phyloP scores from a whole-genome alignment of 371 early-diverging fungal genomes.

The Parasitella parasitica region DNA sequence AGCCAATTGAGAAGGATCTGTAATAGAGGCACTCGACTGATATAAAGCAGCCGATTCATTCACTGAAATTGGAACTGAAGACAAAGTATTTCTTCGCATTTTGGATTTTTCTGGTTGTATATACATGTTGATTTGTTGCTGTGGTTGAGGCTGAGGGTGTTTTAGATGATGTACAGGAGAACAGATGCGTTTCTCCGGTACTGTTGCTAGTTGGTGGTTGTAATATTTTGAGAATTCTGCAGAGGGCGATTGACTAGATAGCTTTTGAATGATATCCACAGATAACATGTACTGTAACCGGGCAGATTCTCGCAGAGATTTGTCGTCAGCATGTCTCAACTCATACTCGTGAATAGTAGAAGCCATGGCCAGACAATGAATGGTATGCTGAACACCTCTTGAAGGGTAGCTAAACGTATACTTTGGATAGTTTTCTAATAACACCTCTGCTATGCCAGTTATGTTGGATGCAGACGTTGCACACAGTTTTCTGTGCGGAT shows the following conservation, averaged over 20 bases:
- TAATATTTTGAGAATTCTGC: constrained; percentile 21
- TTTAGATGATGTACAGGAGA: constrained; percentile 26
- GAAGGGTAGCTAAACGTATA: constrained; percentile 33
- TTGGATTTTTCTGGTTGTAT: neutral
- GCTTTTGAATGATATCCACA: constrained; percentile 25
- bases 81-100: constrained; percentile 5
- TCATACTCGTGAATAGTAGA: constrained; percentile 40
- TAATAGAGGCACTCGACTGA: constrained; percentile 9
- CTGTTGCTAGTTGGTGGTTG: neutral
- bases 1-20: constrained; percentile 5
- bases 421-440: constrained; percentile 24
- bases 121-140: neutral
- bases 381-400: constrained; percentile 44
- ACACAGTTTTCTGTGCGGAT: constrained; percentile 38
- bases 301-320: constrained; percentile 13
- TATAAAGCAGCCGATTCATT: constrained; percentile 1
- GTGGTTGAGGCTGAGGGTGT: constrained; percentile 11
- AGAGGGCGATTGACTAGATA: constrained; percentile 37
- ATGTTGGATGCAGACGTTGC: constrained; percentile 45
- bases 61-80: neutral
- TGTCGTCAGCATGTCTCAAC: constrained; percentile 18
- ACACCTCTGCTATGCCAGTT: constrained; percentile 35
- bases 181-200: constrained; percentile 30
- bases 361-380: constrained; percentile 41
- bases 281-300: constrained; percentile 27